Conservation (phyloP, 2,329 filamentous ascomycete genomes). For the Fusarium xyrophilum region DNA sequence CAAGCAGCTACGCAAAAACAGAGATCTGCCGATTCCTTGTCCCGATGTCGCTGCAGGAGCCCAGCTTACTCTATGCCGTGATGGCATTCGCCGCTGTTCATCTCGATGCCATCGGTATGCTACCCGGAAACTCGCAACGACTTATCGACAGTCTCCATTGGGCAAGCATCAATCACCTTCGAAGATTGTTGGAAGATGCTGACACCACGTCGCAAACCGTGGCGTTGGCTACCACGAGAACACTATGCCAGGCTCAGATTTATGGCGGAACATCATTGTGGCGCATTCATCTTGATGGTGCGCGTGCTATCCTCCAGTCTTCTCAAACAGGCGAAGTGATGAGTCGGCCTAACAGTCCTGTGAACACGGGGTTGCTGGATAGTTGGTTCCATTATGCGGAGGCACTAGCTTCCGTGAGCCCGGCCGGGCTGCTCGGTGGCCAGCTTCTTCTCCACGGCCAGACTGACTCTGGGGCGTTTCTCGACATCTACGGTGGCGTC, state of each 20-base stretch:
- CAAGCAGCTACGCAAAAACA: constrained; percentile 15
- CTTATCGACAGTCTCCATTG: constrained; percentile 16
- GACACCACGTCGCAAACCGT: constrained; percentile 5
- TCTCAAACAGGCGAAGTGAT: background rate
- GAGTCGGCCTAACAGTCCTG: background rate
- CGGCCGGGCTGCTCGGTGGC: background rate
- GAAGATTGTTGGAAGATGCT: background rate
- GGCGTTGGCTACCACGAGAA: constrained; percentile 21
- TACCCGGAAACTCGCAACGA: background rate
- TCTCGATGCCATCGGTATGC: background rate
- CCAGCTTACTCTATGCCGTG: constrained; percentile 19
- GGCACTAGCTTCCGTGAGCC: constrained; percentile 21
- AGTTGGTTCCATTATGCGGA: constrained; percentile 34
- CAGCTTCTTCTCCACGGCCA: background rate
- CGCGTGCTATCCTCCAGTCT: constrained; percentile 14
- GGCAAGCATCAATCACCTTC: constrained; percentile 10
- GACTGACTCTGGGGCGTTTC: background rate
- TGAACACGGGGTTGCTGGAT: background rate
- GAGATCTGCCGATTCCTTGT: constrained; percentile 28
- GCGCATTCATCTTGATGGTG: constrained; percentile 22
- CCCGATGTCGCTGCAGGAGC: constrained; percentile 23
- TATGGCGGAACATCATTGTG: constrained; percentile 21
- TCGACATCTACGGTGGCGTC: constrained; percentile 22
- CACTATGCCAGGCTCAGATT: constrained; percentile 26
- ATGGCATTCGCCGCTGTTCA: constrained; percentile 29